Base-by-base conservation (phyloP, 768 basidiomycete species). In the Rubroboletus pulcherrimus region DNA sequence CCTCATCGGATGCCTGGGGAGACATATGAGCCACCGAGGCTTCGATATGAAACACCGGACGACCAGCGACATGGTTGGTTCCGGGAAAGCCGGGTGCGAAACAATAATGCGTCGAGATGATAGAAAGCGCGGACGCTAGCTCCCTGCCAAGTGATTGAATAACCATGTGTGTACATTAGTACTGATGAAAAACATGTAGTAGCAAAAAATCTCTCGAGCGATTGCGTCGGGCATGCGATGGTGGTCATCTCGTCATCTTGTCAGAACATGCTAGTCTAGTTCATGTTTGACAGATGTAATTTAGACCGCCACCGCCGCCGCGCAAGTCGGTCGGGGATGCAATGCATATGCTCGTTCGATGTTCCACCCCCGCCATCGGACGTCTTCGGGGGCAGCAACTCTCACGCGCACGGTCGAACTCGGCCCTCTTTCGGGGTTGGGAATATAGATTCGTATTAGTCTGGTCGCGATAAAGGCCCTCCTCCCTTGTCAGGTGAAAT, bases 221-320 rank as follows among this genome's bases (percentile, higher is more conserved):
- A 46, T 33, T 19, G 29, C 9, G 51, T 35, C 37, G 15, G 60
- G n/a, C 11, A 8, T 39, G 24, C 37, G 26, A 37, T 21, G 24
- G 51, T 40, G 49, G 5, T 15, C 19, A 53, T n/a, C n/a, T 45
- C 26, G 56, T 56, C 49, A 57, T 34, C 34, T 63, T 33, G 39
- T 56, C 58, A 60, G 31, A 44, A 26, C 31, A 30, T 17, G 15
- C 33, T 30, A 46, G 43, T 37, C 33, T 30, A 46, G 43, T 37
- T 40, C 1, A 42, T 29, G 50, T 35, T 55, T 55, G 55, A 56
- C 58, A 56, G 45, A 40, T 56, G 33, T 33, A 41, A 55, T 42
- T 39, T 38, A 54, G 37, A 49, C 41, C 44, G 48, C 57, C 62
- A 47, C 58, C 4, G 14, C 6, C 37, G n/a, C 38, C 33, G 30